Evolutionary conservation across 225 moss, liverwort and hornwort species (phyloP).

Genomic region (Marchantia polymorpha): DNA sequence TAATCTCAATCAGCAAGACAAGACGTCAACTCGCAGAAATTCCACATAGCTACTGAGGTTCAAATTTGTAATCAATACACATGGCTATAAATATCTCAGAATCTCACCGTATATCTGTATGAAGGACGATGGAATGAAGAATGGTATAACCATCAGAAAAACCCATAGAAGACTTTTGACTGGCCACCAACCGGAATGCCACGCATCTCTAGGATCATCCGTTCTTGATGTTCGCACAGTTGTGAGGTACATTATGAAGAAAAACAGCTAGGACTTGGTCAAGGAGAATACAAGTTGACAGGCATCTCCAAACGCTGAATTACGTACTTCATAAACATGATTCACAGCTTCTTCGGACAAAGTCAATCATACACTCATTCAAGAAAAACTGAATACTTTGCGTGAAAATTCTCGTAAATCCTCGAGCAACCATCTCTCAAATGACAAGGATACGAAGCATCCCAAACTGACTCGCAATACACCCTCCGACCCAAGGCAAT

Average conservation of each 20-base stretch:
- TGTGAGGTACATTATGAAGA: conserved; percentile 91
- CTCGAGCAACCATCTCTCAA: not conserved
- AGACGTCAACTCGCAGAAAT: conserved; percentile 1
- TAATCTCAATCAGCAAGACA: no score
- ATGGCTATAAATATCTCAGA: not conserved
- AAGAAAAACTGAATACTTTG: not conserved
- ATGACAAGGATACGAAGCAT: conserved; percentile 38
- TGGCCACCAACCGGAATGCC: conserved; percentile 99
- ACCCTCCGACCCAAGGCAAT: conserved; percentile 50
- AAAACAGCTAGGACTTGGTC: conserved; percentile 60
- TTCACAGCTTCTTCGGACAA: not conserved
- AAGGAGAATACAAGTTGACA: conserved; percentile 29
- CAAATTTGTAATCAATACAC: not conserved
- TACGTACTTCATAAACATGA: not conserved
- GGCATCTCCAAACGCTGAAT: no score
- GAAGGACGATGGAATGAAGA: conserved; percentile 82
- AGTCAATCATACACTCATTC: not conserved
- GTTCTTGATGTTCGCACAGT: conserved; percentile 76
- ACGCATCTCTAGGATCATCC: conserved; percentile 78
- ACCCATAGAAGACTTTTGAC: conserved; percentile 67
- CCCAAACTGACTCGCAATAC: conserved; percentile 56
- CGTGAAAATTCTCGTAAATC: not conserved
- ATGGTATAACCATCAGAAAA: conserved; percentile 66
- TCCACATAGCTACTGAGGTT: not conserved
- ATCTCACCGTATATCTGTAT: conserved; percentile 83